Evolutionary conservation across 2,329 filamentous ascomycete genomes (phyloP).

Genomic region (Fusarium liriodendri): DNA sequence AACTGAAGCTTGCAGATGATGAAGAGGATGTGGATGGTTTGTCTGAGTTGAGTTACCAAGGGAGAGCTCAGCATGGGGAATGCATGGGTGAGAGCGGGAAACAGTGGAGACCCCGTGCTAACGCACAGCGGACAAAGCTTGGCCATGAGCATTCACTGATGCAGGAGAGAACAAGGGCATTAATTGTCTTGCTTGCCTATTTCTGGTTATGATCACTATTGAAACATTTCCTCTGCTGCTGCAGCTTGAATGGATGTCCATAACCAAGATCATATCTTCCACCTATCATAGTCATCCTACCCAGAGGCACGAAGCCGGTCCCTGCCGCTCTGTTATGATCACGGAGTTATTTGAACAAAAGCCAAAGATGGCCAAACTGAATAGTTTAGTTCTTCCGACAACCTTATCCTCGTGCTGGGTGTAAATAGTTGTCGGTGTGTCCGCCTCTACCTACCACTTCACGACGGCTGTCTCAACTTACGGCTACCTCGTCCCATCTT

Average conservation of each 20-base stretch:
- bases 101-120: conserved; percentile 25
- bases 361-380: not conserved
- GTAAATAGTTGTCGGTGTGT: not conserved
- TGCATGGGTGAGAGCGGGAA: conserved; percentile 1
- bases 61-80: not conserved
- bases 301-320: too few species aligned
- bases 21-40: not conserved
- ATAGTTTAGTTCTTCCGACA: not conserved
- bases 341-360: not conserved
- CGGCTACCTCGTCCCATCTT: not conserved
- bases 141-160: not conserved
- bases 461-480: not conserved
- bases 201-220: not conserved
- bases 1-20: not conserved
- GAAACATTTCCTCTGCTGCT: not conserved
- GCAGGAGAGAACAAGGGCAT: not conserved
- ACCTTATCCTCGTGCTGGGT: not conserved
- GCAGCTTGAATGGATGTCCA: not conserved
- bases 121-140: not conserved
- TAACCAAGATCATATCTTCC: not conserved
- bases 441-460: not conserved
- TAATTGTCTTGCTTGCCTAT: not conserved
- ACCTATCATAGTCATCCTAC: not conserved
- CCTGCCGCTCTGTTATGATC: not conserved
- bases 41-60: not conserved